Percentiles rank a stretch among this genome's conserved stretches.
These are phyloP conservation scores for Anisodus acutangulus DNA, from an alignment of 257 asterid genomes.

Conservation along the genomic window DNA sequence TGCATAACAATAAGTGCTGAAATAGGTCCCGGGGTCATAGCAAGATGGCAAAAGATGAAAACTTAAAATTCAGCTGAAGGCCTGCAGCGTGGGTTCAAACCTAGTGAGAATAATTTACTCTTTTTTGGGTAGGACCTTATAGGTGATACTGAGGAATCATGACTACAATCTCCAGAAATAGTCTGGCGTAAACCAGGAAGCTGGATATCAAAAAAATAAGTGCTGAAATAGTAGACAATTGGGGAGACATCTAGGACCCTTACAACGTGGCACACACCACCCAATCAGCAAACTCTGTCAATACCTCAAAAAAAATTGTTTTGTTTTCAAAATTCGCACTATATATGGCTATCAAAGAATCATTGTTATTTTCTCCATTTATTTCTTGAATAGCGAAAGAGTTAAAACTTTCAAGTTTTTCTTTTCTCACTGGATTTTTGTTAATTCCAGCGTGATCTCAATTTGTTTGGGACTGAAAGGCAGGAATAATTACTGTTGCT, in stretches of 20 bases:
- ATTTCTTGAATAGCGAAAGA: not conserved
- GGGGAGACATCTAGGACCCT: constrained; percentile 58
- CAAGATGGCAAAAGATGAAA: no score
- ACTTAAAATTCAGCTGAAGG: no score
- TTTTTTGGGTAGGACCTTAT: no score
- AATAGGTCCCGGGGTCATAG: not conserved
- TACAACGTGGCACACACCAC: constrained; percentile 42
- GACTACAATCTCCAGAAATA: no score
- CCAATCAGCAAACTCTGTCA: constrained; percentile 41
- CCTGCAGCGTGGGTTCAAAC: no score
- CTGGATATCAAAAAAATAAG: no score
- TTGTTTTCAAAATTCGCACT: not conserved
- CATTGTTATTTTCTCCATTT: not conserved
- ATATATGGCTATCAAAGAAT: not conserved
- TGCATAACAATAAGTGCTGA: not conserved
- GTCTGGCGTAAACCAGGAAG: no score
- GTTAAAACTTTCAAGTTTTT: not conserved
- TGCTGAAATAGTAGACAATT: constrained; percentile 14
- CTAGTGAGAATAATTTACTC: no score
- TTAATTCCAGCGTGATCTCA: not conserved
- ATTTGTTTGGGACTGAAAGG: not conserved
- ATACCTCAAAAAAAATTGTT: not conserved
- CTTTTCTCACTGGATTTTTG: not conserved
- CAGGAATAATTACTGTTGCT: not conserved
- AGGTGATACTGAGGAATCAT: no score